Base-by-base conservation (phyloP, 1,284 basidiomycete genomes). In the Pisolithus thermaeus region DNA sequence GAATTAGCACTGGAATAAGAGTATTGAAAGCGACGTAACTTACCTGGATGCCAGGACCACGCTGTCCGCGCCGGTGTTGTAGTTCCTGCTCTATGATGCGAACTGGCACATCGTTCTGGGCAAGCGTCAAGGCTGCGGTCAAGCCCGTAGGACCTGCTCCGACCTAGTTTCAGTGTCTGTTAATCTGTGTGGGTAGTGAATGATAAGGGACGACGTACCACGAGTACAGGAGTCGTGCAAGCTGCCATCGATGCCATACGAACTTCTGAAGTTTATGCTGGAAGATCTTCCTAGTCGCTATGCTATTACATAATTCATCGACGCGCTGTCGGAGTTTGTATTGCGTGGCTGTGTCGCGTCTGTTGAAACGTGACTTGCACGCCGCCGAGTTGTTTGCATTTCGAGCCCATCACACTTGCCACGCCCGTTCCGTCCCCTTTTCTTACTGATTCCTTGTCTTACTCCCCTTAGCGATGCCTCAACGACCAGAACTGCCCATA, bases 91-190 rank as follows among this genome's bases (percentile, higher is more conserved):
- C 63, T 18, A 74, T 62, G 30, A 73, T 61, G 18, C 71, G 70
- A 9, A 73, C 64, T 2, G 66, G 61, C 47, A 77, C 58, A 18
- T 72, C 68, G 37, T 73, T 70, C 43, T 68, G 66, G 46, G 74
- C 61, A 23, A 81, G 65, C 0, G 73, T 68, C 9, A 73, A 70
- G 0, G 78, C 78, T n/a, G 70, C 71, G 14, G 69, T 70, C 36
- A 80, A 68, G 25, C 78, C 79, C 0, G 76, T 61, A 32, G 79
- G 72, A 12, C 78, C 79, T 27, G 72, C 76, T 4, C 77, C 79
- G 43, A 73, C 71, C 55, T 79, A 32, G 30, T 12, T 9, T 71
- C 9, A 5, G 6, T 12, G 23, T 18, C 6, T 59, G 11, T 55
- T 28, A 11, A 6, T 25, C 2, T 4, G 28, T 9, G 0, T 23